Evolutionary conservation across 768 basidiomycete species (phyloP), one percentile per base, ranked within the genome.

Genomic region (Cyathus striatus): DNA sequence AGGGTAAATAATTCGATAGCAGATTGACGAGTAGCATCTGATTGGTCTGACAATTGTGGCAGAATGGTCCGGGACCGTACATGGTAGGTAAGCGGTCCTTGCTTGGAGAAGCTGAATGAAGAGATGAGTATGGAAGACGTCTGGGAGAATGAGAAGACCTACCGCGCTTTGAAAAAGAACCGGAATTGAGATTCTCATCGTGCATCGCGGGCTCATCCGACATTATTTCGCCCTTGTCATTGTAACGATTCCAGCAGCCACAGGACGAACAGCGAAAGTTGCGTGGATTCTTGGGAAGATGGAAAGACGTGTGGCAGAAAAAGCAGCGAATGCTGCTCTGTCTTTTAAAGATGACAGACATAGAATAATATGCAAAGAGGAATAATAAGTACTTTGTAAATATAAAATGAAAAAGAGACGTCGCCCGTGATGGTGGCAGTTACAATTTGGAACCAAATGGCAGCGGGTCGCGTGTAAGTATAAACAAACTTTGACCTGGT

Each of bases 151-250:
- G 3, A 7, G 16, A 32, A 10, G 17, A 62, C 74, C 33, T 49
- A 86, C 89, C 87, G 59, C 88, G 74, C 57, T 73, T 81, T 0
- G 81, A 72, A 57, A 92, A 93, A 2, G 85, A 83, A 16, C 54
- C 60, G 2, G 66, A 57, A 56, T 92, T 95, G 49, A 94, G 52
- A 1, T 71, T 60, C 55, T 90, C 80, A 49, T 90, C 80, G 55
- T 89, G 81, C 89, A 92, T 92, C 1, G 90, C 89, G 14, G 90
- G 87, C 43, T 92, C 85, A 54, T 91, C 85, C 1, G 89, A 89
- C 26, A 84, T 52, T 49, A 94, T 90, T 49, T 90, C 79, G 26
- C 90, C 91, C 10, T 68, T 58, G 40, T 76, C 61, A 51, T 86
- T 79, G 56, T 76, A 88, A 36, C 80, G 75, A 59, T 91, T 93